Evolutionary conservation across 2,329 filamentous ascomycete species (phyloP).

Genomic region (Clarireedia monteithiana): DNA sequence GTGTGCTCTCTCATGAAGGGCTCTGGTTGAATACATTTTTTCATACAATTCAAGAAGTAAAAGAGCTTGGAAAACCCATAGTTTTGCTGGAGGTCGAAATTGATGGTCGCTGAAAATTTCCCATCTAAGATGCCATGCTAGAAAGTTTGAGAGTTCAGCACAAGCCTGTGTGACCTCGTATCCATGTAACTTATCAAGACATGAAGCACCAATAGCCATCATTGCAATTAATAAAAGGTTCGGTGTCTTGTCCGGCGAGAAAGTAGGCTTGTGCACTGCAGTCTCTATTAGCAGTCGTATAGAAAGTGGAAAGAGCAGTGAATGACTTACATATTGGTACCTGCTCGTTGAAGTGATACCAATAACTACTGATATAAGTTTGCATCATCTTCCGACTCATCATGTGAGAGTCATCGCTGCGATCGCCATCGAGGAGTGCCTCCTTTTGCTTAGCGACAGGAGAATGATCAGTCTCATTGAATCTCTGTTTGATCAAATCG

Average conservation of each 20-base stretch:
- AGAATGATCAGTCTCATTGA: slow-evolving; percentile 72
- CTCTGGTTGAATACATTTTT: slow-evolving; percentile 93
- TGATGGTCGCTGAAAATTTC: slow-evolving; percentile 85
- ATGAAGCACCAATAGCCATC: slow-evolving; percentile 87
- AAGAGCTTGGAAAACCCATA: slow-evolving; percentile 93
- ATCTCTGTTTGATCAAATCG: slow-evolving; percentile 71
- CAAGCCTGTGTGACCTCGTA: slow-evolving; percentile 65
- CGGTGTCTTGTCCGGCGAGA: slow-evolving; percentile 78
- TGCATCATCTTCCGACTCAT: slow-evolving; percentile 94
- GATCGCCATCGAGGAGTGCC: slow-evolving; percentile 69
- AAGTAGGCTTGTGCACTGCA: slow-evolving; percentile 78
- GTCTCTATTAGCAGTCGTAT: slow-evolving; percentile 12
- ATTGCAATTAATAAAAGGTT: slow-evolving; percentile 79
- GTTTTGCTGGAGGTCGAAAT: slow-evolving; percentile 83
- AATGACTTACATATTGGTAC: slow-evolving; percentile 59
- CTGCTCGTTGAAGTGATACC: slow-evolving; percentile 90
- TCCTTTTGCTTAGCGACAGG: slow-evolving; percentile 65
- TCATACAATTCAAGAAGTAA: slow-evolving; percentile 88
- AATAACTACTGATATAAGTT: slow-evolving; percentile 86
- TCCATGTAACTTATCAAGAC: slow-evolving; percentile 75
- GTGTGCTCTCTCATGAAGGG: slow-evolving; percentile 87
- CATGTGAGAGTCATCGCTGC: slow-evolving; percentile 54
- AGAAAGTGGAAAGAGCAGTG: not conserved
- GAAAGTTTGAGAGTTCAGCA: slow-evolving; percentile 79
- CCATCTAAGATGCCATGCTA: slow-evolving; percentile 92